Conservation (phyloP, 2,329 filamentous ascomycete species). For the Venturia pyrina region DNA sequence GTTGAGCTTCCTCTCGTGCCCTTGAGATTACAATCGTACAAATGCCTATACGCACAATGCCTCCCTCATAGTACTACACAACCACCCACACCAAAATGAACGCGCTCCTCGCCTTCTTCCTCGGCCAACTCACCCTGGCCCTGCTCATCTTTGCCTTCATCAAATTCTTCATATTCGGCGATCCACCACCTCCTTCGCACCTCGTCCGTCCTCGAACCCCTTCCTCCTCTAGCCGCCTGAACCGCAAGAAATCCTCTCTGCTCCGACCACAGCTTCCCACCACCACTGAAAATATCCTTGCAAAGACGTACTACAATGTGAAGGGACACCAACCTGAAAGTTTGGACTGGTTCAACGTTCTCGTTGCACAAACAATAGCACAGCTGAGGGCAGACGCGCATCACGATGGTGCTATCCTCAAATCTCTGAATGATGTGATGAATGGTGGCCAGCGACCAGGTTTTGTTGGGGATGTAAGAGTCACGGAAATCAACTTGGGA, state of each 20-base stretch:
- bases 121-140: conserved; percentile 88
- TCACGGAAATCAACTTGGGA: conserved; percentile 86
- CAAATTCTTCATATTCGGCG: conserved; percentile 99
- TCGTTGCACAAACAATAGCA: conserved; percentile 92
- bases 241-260: conserved; percentile 49
- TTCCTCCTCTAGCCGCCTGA: conserved; percentile 21
- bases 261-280: conserved; percentile 53
- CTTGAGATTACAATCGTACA: no score
- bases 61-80: neutral
- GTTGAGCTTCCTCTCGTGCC: neutral
- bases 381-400: conserved; percentile 90
- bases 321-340: conserved; percentile 93
- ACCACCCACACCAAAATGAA: conserved; percentile 6
- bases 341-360: conserved; percentile 97
- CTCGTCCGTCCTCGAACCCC: conserved; percentile 22
- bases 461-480: conserved; percentile 85
- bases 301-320: conserved; percentile 96
- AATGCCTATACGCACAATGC: neutral
- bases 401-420: conserved; percentile 81
- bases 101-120: conserved; percentile 46
- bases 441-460: conserved; percentile 82
- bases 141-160: conserved; percentile 90
- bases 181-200: conserved; percentile 74
- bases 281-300: conserved; percentile 86
- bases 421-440: conserved; percentile 70